A percentile compares a stretch with the other conserved stretches of the same genome.
Conservation (phyloP, 495 filamentous ascomycete species). For the Thermochaetoides thermophila region DNA sequence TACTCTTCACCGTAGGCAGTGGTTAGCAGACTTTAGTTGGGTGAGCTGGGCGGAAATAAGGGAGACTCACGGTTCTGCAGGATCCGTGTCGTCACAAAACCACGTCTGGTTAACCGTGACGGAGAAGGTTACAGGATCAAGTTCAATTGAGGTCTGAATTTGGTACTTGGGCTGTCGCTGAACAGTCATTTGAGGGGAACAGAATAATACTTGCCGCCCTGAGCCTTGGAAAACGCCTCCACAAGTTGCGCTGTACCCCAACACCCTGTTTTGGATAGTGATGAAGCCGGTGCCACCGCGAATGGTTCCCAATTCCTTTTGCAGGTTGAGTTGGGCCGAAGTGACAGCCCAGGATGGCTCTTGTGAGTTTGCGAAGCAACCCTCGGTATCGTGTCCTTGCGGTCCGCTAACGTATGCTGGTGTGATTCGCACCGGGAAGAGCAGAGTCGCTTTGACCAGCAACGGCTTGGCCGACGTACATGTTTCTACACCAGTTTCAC, state of each 20-base stretch:
- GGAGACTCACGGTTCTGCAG: constrained; percentile 6
- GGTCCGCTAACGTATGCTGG: constrained; percentile 10
- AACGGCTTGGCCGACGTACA: not conserved
- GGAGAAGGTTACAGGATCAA: constrained; percentile 2
- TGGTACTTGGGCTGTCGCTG: constrained; percentile 4
- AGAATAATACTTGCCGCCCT: not conserved
- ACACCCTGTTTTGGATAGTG: constrained; percentile 2
- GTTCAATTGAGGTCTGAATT: constrained; percentile 2
- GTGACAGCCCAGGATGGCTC: constrained; percentile 7
- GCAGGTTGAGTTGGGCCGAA: constrained; percentile 5
- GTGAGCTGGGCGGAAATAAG: not conserved
- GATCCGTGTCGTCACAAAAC: constrained; percentile 12
- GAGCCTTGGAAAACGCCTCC: not conserved
- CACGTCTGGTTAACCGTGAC: constrained; percentile 12
- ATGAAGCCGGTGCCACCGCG: constrained; percentile 5
- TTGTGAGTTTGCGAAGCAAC: constrained; percentile 8
- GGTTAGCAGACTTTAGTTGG: not conserved
- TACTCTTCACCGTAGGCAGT: constrained; percentile 1
- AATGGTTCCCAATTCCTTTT: not conserved
- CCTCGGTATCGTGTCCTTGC: constrained; percentile 9
- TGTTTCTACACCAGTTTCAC: not conserved
- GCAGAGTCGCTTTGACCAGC: constrained; percentile 7
- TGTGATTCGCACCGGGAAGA: constrained; percentile 9
- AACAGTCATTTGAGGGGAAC: not conserved
- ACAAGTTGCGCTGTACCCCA: constrained; percentile 7